These are phyloP conservation scores for Leishmania arabica DNA, from an alignment of 208 protist genomes.

Conservation along the genomic window DNA sequence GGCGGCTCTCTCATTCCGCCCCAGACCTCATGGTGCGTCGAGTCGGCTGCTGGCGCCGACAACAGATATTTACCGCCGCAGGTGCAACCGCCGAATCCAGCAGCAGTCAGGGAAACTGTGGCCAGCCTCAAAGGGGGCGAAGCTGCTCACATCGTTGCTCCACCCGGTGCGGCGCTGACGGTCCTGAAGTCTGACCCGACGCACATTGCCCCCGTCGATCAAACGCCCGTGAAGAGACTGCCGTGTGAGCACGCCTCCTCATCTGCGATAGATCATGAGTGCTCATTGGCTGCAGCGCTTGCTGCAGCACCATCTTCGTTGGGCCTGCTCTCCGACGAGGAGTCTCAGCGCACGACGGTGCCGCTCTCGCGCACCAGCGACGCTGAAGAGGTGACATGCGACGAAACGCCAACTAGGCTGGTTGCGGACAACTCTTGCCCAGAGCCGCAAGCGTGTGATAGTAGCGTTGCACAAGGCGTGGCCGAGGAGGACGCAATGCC, in stretches of 20 bases:
- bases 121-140: too few species aligned
- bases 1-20: neutral
- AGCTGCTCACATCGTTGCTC: neutral
- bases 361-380: neutral
- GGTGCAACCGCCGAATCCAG: neutral
- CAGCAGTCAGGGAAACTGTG: neutral
- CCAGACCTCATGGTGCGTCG: neutral
- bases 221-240: neutral
- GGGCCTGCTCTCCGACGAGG: neutral
- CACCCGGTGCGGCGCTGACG: neutral
- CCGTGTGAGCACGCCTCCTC: neutral
- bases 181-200: neutral
- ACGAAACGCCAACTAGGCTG: neutral
- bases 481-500: neutral
- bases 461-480: neutral
- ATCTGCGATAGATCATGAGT: neutral
- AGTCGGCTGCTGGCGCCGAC: neutral
- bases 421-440: neutral
- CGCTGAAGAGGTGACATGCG: neutral
- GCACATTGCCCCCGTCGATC: neutral
- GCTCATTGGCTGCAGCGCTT: slow-evolving; percentile 16
- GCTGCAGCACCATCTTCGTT: slow-evolving; percentile 4
- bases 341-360: neutral
- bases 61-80: neutral
- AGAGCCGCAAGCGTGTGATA: neutral